Evolutionary conservation across 495 filamentous ascomycete genomes (phyloP).

Genomic region (Cercophora newfieldiana): DNA sequence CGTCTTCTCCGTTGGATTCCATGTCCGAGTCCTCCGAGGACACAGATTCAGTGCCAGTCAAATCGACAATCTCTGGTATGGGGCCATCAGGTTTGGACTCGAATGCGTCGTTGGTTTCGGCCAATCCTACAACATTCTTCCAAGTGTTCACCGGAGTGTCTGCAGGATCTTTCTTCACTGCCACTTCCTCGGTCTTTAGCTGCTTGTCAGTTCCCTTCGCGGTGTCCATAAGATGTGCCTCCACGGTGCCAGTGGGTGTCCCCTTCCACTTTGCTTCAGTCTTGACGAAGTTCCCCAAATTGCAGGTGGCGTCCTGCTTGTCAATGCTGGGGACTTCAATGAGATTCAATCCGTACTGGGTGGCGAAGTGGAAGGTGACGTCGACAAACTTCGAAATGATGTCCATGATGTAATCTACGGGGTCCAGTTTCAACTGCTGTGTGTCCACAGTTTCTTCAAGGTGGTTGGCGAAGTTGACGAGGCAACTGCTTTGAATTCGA

Average conservation of each 20-base stretch:
- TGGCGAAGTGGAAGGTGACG: constrained; percentile 1
- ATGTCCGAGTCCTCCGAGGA: neutral
- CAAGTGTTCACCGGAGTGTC: neutral
- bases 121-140: neutral
- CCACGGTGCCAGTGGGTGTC: no score
- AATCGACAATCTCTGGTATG: neutral
- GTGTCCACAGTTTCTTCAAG: neutral
- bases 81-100: neutral
- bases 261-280: neutral
- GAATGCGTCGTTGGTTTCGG: neutral
- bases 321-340: neutral
- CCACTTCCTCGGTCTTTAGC: neutral
- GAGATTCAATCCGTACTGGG: neutral
- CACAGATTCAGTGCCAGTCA: neutral
- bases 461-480: neutral
- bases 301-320: neutral
- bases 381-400: neutral
- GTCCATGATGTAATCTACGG: neutral
- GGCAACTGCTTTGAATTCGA: neutral
- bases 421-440: neutral
- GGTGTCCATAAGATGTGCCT: no score
- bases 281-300: neutral
- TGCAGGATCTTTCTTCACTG: neutral
- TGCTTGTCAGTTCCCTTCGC: neutral
- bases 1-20: neutral